Percentiles rank a stretch among this genome's conserved stretches.
These are phyloP conservation scores for Dovyalis caffra DNA, from an alignment of 345 rosid species.

Conservation along the genomic window DNA sequence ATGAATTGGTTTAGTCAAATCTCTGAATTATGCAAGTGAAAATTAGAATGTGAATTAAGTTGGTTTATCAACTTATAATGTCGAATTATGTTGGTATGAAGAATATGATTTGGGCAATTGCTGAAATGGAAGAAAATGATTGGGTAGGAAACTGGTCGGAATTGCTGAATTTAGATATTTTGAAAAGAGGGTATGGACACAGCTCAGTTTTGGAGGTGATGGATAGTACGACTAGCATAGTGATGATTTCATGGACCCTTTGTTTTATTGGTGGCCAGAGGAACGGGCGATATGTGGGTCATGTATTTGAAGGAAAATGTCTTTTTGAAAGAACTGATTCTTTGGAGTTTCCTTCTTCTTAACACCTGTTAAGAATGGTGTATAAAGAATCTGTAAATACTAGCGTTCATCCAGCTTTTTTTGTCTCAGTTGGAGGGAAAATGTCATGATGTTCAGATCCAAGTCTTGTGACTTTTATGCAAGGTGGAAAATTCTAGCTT, in stretches of 20 bases:
- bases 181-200: no score
- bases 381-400: background rate
- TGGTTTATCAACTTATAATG: background rate
- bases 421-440: background rate
- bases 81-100: background rate
- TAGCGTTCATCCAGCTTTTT: background rate
- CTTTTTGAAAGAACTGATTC: background rate
- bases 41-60: background rate
- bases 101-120: background rate
- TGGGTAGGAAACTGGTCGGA: background rate
- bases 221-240: no score
- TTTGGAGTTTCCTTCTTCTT: background rate
- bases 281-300: no score
- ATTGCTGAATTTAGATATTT: no score
- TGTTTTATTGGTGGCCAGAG: no score
- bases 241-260: no score
- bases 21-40: background rate
- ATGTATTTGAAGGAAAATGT: background rate
- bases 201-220: no score
- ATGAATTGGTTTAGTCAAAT: no score
- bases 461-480: background rate
- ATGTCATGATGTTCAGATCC: background rate
- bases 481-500: background rate
- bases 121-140: background rate
- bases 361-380: background rate